Conservation (phyloP, 371 early-diverging fungal species). For the Gilbertella persicaria region DNA sequence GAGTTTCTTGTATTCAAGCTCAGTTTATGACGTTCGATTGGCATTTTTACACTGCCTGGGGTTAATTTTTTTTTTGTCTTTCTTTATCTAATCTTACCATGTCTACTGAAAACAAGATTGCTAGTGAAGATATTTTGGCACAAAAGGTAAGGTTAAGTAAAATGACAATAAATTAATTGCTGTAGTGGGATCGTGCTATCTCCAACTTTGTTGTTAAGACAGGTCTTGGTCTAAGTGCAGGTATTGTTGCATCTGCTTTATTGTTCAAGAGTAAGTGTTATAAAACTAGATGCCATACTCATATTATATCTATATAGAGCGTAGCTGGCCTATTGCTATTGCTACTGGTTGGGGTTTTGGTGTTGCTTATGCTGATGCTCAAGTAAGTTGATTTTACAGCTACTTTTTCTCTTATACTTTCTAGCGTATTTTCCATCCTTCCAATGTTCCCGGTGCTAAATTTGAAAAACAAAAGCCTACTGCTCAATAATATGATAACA, state of each 20-base stretch:
- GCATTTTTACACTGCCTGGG: too few relatives aligned
- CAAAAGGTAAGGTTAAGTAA: constrained; percentile 42
- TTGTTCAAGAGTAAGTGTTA: constrained; percentile 81
- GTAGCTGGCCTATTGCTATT: constrained; percentile 89
- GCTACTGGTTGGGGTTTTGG: constrained; percentile 88
- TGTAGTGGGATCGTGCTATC: constrained; percentile 87
- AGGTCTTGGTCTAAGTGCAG: constrained; percentile 85
- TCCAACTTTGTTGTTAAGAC: constrained; percentile 86
- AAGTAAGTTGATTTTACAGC: constrained; percentile 39
- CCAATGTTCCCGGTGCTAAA: constrained; percentile 46
- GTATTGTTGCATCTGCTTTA: constrained; percentile 85
- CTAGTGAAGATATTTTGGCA: constrained; percentile 59
- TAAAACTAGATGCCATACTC: background rate
- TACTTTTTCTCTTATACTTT: background rate
- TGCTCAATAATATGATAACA: constrained; percentile 28
- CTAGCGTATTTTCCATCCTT: constrained; percentile 53
- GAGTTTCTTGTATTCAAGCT: too few relatives aligned
- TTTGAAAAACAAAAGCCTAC: constrained; percentile 52
- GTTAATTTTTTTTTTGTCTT: constrained; percentile 4
- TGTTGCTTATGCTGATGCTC: constrained; percentile 85
- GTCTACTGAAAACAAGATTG: constrained; percentile 48
- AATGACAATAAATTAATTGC: background rate
- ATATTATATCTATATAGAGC: constrained; percentile 53
- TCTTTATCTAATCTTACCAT: constrained; percentile 19
- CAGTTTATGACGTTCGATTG: too few relatives aligned